These are phyloP conservation scores for Chrysoporthe austroafricana DNA, from an alignment of 2,329 filamentous ascomycete genomes.

Conservation along the genomic window DNA sequence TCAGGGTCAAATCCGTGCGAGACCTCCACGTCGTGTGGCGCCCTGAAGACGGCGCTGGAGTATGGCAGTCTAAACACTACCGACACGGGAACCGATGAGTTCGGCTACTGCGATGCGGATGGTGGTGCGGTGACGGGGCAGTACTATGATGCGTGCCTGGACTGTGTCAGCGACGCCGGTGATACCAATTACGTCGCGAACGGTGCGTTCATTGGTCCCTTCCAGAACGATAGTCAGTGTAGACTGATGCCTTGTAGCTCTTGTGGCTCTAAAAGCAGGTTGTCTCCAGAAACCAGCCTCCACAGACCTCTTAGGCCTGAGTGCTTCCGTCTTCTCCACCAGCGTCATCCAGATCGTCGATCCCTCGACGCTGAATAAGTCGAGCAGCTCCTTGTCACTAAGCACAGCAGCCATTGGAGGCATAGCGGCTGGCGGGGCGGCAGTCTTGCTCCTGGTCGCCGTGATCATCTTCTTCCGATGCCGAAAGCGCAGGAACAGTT, in stretches of 20 bases:
- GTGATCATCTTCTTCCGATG: slow-evolving; percentile 49
- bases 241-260: slow-evolving; percentile 40
- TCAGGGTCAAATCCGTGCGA: slow-evolving; percentile 53
- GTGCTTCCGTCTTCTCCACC: slow-evolving; percentile 50
- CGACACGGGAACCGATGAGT: slow-evolving; percentile 1
- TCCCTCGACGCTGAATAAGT: background rate
- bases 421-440: slow-evolving; percentile 46
- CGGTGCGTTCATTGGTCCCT: slow-evolving; percentile 43
- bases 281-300: slow-evolving; percentile 51
- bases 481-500: slow-evolving; percentile 49
- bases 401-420: slow-evolving; percentile 43
- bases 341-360: slow-evolving; percentile 32
- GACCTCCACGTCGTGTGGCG: slow-evolving; percentile 55
- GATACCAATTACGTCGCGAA: slow-evolving; percentile 52
- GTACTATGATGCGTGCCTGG: slow-evolving; percentile 46
- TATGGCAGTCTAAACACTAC: slow-evolving; percentile 37
- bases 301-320: slow-evolving; percentile 44
- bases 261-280: slow-evolving; percentile 55
- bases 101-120: slow-evolving; percentile 37
- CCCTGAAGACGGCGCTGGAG: slow-evolving; percentile 46
- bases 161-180: slow-evolving; percentile 50
- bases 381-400: background rate
- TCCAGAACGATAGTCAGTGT: background rate
- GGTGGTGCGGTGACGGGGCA: slow-evolving; percentile 41
- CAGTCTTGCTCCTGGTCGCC: slow-evolving; percentile 41